phyloP scores from a whole-genome alignment of 805 yeast species.

The Maudiozyma bulderi region DNA sequence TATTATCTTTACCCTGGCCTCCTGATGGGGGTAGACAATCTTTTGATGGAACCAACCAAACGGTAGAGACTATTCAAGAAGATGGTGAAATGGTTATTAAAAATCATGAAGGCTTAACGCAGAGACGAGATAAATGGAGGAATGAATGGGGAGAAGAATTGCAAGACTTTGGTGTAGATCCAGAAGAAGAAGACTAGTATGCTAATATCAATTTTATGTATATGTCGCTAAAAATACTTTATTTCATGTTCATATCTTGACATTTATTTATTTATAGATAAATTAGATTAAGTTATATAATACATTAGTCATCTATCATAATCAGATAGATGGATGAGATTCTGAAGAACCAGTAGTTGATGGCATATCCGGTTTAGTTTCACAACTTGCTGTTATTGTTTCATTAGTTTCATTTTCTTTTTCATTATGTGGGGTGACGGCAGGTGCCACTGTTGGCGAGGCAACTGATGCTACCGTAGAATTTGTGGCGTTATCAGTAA shows the following conservation, averaged over 20 bases:
- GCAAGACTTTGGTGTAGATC: conserved; percentile 81
- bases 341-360: background rate
- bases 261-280: too few species aligned
- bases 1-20: conserved; percentile 80
- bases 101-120: conserved; percentile 29
- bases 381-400: background rate
- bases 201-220: conserved; percentile 10
- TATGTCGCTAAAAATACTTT: too few species aligned
- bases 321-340: background rate
- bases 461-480: background rate
- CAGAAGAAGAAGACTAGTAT: conserved; percentile 39
- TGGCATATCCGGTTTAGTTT: background rate
- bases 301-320: background rate
- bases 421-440: background rate
- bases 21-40: conserved; percentile 57
- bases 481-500: background rate
- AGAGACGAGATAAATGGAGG: conserved; percentile 46
- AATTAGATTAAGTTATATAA: background rate
- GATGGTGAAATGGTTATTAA: conserved; percentile 28
- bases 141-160: conserved; percentile 78
- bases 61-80: conserved; percentile 11
- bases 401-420: background rate
- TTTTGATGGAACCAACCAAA: conserved; percentile 11
- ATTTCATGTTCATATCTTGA: too few species aligned
- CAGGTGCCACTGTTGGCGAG: background rate